Evolutionary conservation across 2,329 filamentous ascomycete genomes (phyloP).

Genomic region (Aspergillus fijiensis): DNA sequence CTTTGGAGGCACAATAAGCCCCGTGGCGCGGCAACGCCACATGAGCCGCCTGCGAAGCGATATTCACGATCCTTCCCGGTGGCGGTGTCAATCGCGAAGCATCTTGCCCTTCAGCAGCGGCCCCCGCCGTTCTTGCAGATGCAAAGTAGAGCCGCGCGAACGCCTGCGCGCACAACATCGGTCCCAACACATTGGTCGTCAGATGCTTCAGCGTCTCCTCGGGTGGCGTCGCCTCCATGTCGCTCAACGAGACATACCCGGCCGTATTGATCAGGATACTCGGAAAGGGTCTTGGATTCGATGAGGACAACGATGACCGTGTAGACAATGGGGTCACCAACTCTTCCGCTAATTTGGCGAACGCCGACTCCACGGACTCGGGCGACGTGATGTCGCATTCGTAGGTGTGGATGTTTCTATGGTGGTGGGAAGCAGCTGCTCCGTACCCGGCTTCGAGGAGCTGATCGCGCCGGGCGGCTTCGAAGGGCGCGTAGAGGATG

Average conservation of each 20-base stretch:
- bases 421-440: background rate
- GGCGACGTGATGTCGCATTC: slow-evolving; percentile 52
- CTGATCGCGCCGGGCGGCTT: slow-evolving; percentile 38
- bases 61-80: slow-evolving; percentile 47
- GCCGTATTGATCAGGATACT: slow-evolving; percentile 46
- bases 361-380: slow-evolving; percentile 47
- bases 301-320: background rate
- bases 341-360: slow-evolving; percentile 36
- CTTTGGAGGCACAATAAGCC: slow-evolving; percentile 51
- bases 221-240: slow-evolving; percentile 44
- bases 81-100: slow-evolving; percentile 15
- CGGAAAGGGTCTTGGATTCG: slow-evolving; percentile 32
- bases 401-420: slow-evolving; percentile 33
- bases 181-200: slow-evolving; percentile 47
- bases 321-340: slow-evolving; percentile 14
- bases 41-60: slow-evolving; percentile 50
- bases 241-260: slow-evolving; percentile 48
- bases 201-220: slow-evolving; percentile 48
- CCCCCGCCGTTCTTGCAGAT: too few relatives aligned
- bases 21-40: slow-evolving; percentile 48
- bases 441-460: slow-evolving; percentile 41
- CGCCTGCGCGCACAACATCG: slow-evolving; percentile 47
- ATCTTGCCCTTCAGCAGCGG: background rate
- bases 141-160: slow-evolving; percentile 45
- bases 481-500: slow-evolving; percentile 50